These are phyloP conservation scores for Paspalum vaginatum DNA, from an alignment of 176 grass and related monocot species.

Conservation along the genomic window DNA sequence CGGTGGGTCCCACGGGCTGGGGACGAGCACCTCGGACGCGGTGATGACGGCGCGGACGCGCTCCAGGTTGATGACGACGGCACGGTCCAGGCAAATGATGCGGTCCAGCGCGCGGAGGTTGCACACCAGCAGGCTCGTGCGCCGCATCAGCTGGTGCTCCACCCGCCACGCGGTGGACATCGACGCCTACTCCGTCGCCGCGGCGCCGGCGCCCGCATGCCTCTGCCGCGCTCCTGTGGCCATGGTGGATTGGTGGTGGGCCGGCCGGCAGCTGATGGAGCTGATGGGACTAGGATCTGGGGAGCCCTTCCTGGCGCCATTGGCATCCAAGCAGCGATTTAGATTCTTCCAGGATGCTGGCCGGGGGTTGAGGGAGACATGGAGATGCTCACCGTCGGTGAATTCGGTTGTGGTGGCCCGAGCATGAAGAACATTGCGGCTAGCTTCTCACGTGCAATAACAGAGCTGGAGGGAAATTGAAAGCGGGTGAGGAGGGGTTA, in stretches of 20 bases:
- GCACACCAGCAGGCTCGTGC: not conserved
- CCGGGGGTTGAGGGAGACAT: no score
- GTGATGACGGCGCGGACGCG: constrained; percentile 28
- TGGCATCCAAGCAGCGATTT: no score
- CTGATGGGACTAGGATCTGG: not conserved
- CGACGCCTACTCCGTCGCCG: not conserved
- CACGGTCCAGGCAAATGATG: not conserved
- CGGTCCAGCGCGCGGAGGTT: constrained; percentile 15
- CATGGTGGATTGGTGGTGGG: not conserved
- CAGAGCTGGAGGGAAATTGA: no score
- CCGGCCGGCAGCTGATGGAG: no score
- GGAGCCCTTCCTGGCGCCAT: not conserved
- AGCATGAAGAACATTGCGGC: no score
- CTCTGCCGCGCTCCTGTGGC: not conserved
- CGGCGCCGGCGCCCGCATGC: not conserved
- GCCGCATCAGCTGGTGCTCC: constrained; percentile 4
- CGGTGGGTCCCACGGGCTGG: not conserved
- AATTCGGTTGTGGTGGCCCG: no score
- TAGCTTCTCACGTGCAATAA: no score
- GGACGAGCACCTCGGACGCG: constrained; percentile 10
- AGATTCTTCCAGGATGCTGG: no score
- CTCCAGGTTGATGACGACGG: constrained; percentile 20
- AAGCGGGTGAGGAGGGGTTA: no score
- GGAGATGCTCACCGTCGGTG: no score
- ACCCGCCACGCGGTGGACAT: not conserved